Base-by-base conservation (phyloP, 2,329 filamentous ascomycete genomes). In the Pseudohalonectria lignicola region DNA sequence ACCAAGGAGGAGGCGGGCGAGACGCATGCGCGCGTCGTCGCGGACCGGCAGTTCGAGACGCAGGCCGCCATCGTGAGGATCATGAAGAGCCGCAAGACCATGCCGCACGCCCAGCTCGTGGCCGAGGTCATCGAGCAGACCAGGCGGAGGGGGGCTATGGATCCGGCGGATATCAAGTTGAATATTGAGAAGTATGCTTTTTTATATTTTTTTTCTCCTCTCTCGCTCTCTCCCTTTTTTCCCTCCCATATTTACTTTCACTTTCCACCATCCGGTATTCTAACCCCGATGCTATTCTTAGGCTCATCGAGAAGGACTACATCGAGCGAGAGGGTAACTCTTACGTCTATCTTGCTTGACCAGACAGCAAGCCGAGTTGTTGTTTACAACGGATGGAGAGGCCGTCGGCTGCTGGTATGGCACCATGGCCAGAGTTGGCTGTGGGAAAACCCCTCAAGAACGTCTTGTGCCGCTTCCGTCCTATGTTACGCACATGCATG, bases 1-100 rank as follows among this genome's bases (percentile, higher is more conserved):
- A 96, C 92, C 1, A 84, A 83, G 51, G 83, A 90, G 53, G 92
- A 98, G 62, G 95, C 95, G 62, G 84, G 87, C 60, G 86, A 83
- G 50, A 96, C 88, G 1, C 87, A 96, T 59, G 82, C 94, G 59
- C 76, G 86, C 31, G 86, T 98, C 4, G 81, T 80, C 0, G 82
- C 84, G 37, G 92, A 98, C 54, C 70, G 92, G 36, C 86, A 94
- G 53, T 94, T 93, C 52, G 93, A 98, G 64, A 95, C 88, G 0
- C 92, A 98, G 59, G 92, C 92, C 1, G 90, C 92, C 1, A 93
- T 98, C 53, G 92, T 98, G 44, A 70, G 92, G 15, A 94, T 98
- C 53, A 88, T 98, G 84, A 98, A 98, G 76, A 83, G 80, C 46
- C 73, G 86, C 47, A 95, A 95, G 74, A 74, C 64, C 8, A 88